Base-by-base conservation (phyloP, 805 yeast species). In the Yarrowia divulgata region DNA sequence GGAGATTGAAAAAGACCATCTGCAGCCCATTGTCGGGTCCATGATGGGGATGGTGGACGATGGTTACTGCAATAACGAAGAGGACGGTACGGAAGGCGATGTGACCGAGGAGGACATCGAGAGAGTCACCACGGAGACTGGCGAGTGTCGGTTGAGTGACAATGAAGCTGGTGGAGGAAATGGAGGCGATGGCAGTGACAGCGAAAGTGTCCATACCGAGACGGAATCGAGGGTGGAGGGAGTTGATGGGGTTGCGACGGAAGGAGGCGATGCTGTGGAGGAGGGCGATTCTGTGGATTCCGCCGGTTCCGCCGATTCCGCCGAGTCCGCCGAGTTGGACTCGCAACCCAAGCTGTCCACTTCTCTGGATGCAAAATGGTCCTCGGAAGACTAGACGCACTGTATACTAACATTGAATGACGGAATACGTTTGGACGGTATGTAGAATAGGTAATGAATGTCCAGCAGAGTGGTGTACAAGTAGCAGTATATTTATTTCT, bases 1-100 rank as follows among this genome's bases (percentile, higher is more conserved):
- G 34, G 58, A 69, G 14, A 74, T 71, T 13, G 74, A 68, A 32
- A 80, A 78, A 19, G 77, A 75, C 35, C 46, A 48, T 16, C 48
- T 49, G 29, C 68, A 63, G 57, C 55, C 68, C 14, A 63, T 63
- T 48, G 68, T 63, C 7, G 57, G 68, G 42, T 43, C 52, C 16
- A 60, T 43, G 66, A 60, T 60, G 66, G 66, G 66, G 2, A 16
- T 23, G 63, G 63, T 50, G 13, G 45, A 37, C 8, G 45, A 39
- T 16, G 7, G 18, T 7, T 3, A 54, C 14, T 14, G 49, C 14
- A 8, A 23, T 23, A 23, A 39, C 39, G 64, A 32, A 12, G 64
- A 32, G 37, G 48, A 57, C 12, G 3, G 19, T 3, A 18, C 34
- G 3, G 45, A 54, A 8, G 62, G 46, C 3, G 64, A 57, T n/a